Base-by-base conservation (phyloP, 1,284 basidiomycete species). In the Malassezia pachydermatis region DNA sequence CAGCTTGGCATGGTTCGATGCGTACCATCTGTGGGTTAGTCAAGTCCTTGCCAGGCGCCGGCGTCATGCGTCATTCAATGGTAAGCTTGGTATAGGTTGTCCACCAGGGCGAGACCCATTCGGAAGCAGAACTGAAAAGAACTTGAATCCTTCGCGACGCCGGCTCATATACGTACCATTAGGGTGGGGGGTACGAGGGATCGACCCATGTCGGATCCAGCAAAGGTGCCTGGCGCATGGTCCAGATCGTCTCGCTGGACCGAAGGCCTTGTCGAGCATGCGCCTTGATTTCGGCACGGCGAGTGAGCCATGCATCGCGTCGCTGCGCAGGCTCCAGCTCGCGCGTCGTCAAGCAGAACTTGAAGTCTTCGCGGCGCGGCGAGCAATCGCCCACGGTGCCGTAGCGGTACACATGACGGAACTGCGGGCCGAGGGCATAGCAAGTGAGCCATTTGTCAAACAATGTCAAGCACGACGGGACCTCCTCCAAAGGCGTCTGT, bases 171-270 rank as follows among this genome's bases (percentile, higher is more conserved):
- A 52, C 50, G 39, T 47, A 43, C 30, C 5, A 16, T 4, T 22
- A 19, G 4, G 49, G 49, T n/a, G 34, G 28, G 10, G 49, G 44
- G 16, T 42, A 52, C n/a, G 23, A 30, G 5, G 32, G 33, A 22
- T 52, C 50, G 17, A 28, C 50, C 19, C 33, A 41, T 14, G 41
- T 40, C 5, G 38, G 32, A n/a, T 39, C 35, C 16, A 52, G 19
- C 17, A 52, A 17, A 2, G 50, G 50, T 11, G 46, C 50, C 13
- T 43, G 42, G 16, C 50, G 50, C 44, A 85, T 76, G 57, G 86
- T 82, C 92, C 92, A 98, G 3, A 98, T 82, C 67, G 89, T 86
- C 75, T 98, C 92, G 51, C 85, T 87, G 72, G 86, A 88, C 65
- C 79, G 81, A 9, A 74, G 59, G 14, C 57, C 77, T 10, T 86